Evolutionary conservation across 2,329 filamentous ascomycete genomes (phyloP), one percentile per base, ranked within the genome.

Genomic region (Botrytis squamosa): DNA sequence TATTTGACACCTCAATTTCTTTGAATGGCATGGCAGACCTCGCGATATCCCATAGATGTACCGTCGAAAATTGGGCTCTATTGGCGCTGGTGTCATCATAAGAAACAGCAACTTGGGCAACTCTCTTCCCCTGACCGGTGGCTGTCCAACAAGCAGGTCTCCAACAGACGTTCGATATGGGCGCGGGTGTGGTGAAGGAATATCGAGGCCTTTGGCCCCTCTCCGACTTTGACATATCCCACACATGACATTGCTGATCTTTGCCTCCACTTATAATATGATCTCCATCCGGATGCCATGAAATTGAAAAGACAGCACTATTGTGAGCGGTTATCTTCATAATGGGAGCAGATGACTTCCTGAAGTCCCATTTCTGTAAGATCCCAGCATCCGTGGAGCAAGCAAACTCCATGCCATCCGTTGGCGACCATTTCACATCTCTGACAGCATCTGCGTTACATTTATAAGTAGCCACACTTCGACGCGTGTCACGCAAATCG

Each of bases 41-140:
- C 10, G 89, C 90, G n/a, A 92, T 82, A 79, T 92, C 90, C 89
- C 90, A 92, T 33, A 92, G 84, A 73, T 92, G 89, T 22, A 91
- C 88, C 0, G 86, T 84, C 42, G 85, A 87, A 62, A 88, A 87
- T 60, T 88, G 89, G 71, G 86, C 86, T 14, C 86, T 84, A 73
- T 85, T 86, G 62, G 85, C 81, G 77, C 85, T 86, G 60, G 84
- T 84, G 76, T 89, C 88, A 74, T 91, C 87, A 78, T 92, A 90
- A 1, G 88, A 85, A 2, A 91, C 86, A 3, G 89, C 88, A 18
- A 91, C 84, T 78, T 91, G 89, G 0, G 89, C 89, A 3, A 88
- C 87, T 63, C 89, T 85, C 65, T 86, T 85, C 5, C 86, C 88
- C 75, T 89, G 87, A 0, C 88, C 86, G 6, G 88, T 88, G 0